A percentile compares a stretch with the other conserved stretches of the same genome.
Conservation (phyloP, 805 yeast genomes). For the Candida hungchunana region DNA sequence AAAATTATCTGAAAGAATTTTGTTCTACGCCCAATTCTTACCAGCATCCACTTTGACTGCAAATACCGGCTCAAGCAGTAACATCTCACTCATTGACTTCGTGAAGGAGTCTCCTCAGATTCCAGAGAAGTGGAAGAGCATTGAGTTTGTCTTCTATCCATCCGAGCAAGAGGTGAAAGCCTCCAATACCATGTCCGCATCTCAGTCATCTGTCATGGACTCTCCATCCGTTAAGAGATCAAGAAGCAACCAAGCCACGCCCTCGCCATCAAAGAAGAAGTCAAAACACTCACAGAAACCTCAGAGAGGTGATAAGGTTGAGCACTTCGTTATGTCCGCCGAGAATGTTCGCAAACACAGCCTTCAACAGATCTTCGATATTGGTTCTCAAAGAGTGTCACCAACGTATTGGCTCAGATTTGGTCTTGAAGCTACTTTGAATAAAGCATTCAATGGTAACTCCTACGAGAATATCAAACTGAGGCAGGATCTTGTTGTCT, state of each 20-base stretch:
- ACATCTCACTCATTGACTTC: constrained; percentile 44
- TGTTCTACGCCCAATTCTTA: constrained; percentile 46
- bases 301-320: constrained; percentile 39
- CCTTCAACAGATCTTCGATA: constrained; percentile 59
- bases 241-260: constrained; percentile 9
- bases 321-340: constrained; percentile 46
- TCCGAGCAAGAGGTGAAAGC: constrained; percentile 2
- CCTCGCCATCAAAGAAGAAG: constrained; percentile 24
- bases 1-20: constrained; percentile 26
- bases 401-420: constrained; percentile 60
- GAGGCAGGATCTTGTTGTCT: constrained; percentile 54
- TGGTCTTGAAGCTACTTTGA: constrained; percentile 54
- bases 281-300: constrained; percentile 3
- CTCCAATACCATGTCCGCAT: not conserved
- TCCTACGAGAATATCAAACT: constrained; percentile 49
- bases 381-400: constrained; percentile 55
- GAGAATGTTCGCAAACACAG: constrained; percentile 52
- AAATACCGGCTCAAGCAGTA: constrained; percentile 31
- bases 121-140: constrained; percentile 53
- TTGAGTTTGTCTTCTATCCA: constrained; percentile 50
- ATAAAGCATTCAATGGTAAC: constrained; percentile 66
- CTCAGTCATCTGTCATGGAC: constrained; percentile 7
- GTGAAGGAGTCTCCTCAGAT: constrained; percentile 38
- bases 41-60: constrained; percentile 43
- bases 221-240: constrained; percentile 18